Evolutionary conservation across 2,329 filamentous ascomycete species (phyloP), one percentile per base, ranked within the genome.

Genomic region (Penicillium sp.): DNA sequence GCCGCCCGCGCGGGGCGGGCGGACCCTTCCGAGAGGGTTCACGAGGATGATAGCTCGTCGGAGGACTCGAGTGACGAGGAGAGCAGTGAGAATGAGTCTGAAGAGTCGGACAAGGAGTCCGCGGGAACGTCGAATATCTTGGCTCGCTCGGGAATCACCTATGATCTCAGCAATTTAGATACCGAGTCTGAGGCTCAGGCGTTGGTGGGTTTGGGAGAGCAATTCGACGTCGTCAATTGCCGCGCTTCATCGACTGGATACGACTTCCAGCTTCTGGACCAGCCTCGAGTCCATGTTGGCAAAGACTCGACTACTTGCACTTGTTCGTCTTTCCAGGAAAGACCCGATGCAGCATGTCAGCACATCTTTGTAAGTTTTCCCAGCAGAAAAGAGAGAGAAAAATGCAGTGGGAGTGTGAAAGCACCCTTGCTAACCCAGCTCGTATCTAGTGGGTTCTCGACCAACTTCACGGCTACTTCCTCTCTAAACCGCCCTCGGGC

Each of bases 311-410:
- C 64, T 43, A 67, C 63, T 39, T 75, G 73, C 51, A 71, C 68
- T 29, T 75, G 73, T 41, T 56, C 55, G n/a, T 65, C 66, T 27
- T 75, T 71, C 46, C 51, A 58, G 24, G 55, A 59, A 41, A 62
- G 53, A 15, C 58, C 65, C 4, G 58, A 64, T 23, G 62, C 65
- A 42, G 71, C 72, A 12, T 75, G 73, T 48, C 70, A 72, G 40
- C 73, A 75, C 61, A 73, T 75, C 33, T 75, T 72, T 58, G 73
- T 75, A 55, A 69, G 72, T 67, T 21, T 26, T 4, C 23, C 24
- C 32, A 20, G 10, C 23, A 15, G 12, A 10, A 27, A 17, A 17
- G 7, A 20, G 29, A 34, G 18, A 48, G 8, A 20, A 26, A 17
- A 46, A 26, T 30, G 24, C 12, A 39, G 21, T n/a, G 29, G 15